A percentile compares a stretch with the other conserved stretches of the same genome.
Evolutionary conservation across 1,284 basidiomycete genomes (phyloP).

Genomic region (Ceratobasidium theobromae): DNA sequence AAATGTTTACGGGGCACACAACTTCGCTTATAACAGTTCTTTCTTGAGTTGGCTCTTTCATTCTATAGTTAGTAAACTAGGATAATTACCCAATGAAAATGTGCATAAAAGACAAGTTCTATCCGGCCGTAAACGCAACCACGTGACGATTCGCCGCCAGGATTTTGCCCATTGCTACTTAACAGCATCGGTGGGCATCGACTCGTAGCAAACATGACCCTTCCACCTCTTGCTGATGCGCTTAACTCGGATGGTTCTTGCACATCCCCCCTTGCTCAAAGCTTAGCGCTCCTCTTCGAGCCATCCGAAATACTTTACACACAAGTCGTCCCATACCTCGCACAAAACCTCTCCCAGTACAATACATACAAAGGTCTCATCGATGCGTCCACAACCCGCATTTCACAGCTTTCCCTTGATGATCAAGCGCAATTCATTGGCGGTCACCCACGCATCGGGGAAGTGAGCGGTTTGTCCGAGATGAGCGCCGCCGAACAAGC

Average conservation of each 20-base stretch:
- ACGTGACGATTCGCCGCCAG: too few species aligned
- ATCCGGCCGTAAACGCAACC: too few species aligned
- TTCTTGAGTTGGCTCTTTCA: too few species aligned
- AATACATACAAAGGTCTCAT: constrained; percentile 61
- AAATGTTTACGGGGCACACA: too few species aligned
- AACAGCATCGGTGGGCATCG: too few species aligned
- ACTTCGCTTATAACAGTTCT: too few species aligned
- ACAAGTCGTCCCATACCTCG: constrained; percentile 60
- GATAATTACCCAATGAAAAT: too few species aligned
- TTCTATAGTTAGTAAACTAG: too few species aligned
- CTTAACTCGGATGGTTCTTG: constrained; percentile 10
- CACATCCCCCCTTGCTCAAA: constrained; percentile 37
- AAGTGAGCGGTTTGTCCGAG: constrained; percentile 64
- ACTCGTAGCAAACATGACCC: constrained; percentile 6
- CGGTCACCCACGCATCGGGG: constrained; percentile 88
- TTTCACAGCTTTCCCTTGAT: constrained; percentile 57
- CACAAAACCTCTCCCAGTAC: constrained; percentile 38
- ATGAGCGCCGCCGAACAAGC: constrained; percentile 81
- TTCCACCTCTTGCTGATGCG: not conserved
- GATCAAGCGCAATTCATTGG: constrained; percentile 70
- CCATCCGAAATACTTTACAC: constrained; percentile 60
- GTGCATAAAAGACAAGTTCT: too few species aligned
- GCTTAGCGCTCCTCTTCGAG: constrained; percentile 67
- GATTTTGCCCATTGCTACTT: too few species aligned
- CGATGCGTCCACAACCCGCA: constrained; percentile 55